Conservation (phyloP, 169 alveolate species). For the Cardiosporidium cionae region DNA sequence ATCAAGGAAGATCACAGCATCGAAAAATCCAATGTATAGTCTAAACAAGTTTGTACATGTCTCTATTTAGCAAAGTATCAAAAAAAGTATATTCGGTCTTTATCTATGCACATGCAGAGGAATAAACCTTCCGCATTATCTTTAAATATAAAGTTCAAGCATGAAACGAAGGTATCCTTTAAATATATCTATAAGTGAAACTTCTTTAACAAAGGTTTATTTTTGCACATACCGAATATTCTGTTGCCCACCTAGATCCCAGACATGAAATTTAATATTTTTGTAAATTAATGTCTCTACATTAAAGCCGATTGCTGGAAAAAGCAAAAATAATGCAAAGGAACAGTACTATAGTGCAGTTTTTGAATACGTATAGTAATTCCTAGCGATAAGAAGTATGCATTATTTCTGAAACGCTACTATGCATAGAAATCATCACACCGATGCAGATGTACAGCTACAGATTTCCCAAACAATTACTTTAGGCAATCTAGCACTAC, state of each 20-base stretch:
- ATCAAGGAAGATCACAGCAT: no score
- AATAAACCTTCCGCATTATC: no score
- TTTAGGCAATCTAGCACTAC: no score
- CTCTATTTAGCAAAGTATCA: no score
- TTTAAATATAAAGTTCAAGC: no score
- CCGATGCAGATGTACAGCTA: not conserved
- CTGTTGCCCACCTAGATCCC: conserved; percentile 41
- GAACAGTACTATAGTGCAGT: no score
- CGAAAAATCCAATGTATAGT: no score
- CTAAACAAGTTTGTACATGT: no score
- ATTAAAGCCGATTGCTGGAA: conserved; percentile 85
- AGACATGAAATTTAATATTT: conserved; percentile 87
- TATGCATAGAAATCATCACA: not conserved
- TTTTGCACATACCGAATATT: conserved; percentile 14
- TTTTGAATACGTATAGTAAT: no score
- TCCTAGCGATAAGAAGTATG: not conserved
- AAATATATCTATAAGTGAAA: not conserved
- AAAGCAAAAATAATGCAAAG: not conserved
- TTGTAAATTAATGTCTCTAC: conserved; percentile 88
- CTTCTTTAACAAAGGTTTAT: not conserved
- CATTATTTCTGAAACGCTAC: not conserved
- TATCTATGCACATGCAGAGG: no score
- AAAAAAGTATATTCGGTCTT: no score
- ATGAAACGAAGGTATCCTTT: no score
- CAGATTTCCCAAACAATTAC: not conserved